Evolutionary conservation across 176 grass and related monocot species (phyloP), one percentile per base, ranked within the genome.

Genomic region (Zea luxurians): DNA sequence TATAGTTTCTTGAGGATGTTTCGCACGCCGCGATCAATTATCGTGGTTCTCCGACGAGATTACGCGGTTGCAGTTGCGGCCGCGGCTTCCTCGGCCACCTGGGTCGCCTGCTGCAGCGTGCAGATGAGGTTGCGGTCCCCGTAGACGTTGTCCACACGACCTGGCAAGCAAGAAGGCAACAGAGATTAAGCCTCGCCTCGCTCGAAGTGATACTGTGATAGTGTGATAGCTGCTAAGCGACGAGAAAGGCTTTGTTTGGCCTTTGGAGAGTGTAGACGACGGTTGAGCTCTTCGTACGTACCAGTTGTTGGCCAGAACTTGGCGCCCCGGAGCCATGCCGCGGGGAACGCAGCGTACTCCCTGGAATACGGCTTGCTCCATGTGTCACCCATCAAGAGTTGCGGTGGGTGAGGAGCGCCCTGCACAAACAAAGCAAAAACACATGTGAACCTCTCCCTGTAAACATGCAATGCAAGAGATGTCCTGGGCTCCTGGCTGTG

Each of bases 241-340:
- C 13, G 16, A 42, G 17, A 55, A 43, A 43, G 16, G 46, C 45
- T 52, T 80, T 5, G 0, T 52, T 77, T 5, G 0, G 7, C 2
- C 8, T 20, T 8, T 59, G 38, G 75, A 46, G 43, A 27, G 27
- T 1, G 27, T 27, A 27, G 27, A n/a, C 6, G 48, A 13, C 12
- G 61, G 44, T 68, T 27, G n/a, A 8, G 55, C 8, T 21, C 20
- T 59, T 47, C 38, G 40, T 93, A 99, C 96, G 40, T 93, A 99
- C 96, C 82, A 57, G 96, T 93, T 66, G 92, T 86, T 75, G 96
- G 96, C 96, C 96, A 99, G 88, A 99, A 99, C 71, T 99, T 99
- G 78, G 88, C 85, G 11, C 88, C 96, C 38, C 92, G 92, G 20
- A 99, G 90, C 96, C 96, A 99, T 12, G 90, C 76, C 11, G 92